phyloP scores from a whole-genome alignment of 2,329 filamentous ascomycete genomes.

The Beauveria pseudobassiana region DNA sequence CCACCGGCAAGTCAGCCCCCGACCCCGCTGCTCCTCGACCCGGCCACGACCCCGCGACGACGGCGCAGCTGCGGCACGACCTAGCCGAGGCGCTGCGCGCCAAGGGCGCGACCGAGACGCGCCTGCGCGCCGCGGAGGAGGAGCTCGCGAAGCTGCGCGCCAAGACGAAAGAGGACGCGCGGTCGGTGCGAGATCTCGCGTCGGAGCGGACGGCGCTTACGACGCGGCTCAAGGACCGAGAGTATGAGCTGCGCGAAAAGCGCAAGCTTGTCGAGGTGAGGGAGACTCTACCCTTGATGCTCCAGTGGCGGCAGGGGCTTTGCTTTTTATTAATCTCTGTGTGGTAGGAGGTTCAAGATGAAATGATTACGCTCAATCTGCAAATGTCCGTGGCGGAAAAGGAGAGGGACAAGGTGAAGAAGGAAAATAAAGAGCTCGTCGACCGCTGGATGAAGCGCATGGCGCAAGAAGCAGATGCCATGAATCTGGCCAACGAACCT shows the following conservation, averaged over 20 bases:
- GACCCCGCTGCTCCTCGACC: conserved; percentile 14
- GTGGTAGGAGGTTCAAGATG: conserved; percentile 73
- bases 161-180: conserved; percentile 51
- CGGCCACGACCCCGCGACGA: conserved; percentile 23
- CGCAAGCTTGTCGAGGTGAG: conserved; percentile 67
- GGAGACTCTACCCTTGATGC: neutral
- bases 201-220: conserved; percentile 54
- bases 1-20: conserved; percentile 7
- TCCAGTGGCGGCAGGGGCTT: too few species aligned
- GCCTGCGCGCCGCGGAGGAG: conserved; percentile 53
- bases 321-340: neutral
- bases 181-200: conserved; percentile 54
- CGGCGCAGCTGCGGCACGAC: conserved; percentile 55
- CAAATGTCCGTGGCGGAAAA: conserved; percentile 83
- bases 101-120: conserved; percentile 58
- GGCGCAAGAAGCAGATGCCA: conserved; percentile 75
- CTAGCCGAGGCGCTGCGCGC: conserved; percentile 71
- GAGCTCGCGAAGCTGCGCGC: conserved; percentile 58
- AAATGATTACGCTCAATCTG: conserved; percentile 79
- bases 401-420: conserved; percentile 61
- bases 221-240: conserved; percentile 66
- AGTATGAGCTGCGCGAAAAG: conserved; percentile 81
- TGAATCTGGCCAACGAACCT: conserved; percentile 63
- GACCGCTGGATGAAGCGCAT: conserved; percentile 88
- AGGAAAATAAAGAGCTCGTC: conserved; percentile 83